Conservation (phyloP, 75 land plant genomes). For the Sequoia sempervirens region DNA sequence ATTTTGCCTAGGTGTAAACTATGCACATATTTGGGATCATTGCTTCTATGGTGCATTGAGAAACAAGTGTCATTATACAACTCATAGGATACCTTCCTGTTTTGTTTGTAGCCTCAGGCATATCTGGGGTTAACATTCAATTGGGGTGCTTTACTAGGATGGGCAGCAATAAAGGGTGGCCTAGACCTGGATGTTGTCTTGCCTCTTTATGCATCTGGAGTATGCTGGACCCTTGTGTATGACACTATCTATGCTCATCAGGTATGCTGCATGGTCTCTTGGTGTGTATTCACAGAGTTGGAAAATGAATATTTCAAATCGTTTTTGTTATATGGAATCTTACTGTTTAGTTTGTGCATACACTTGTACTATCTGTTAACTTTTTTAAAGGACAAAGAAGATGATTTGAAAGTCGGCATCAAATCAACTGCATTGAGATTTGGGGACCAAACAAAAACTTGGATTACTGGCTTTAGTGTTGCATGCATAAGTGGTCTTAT, state of each 20-base stretch:
- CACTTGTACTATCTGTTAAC: background rate
- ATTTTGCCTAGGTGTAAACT: background rate
- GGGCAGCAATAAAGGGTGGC: conserved; percentile 87
- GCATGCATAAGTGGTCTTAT: conserved; percentile 61
- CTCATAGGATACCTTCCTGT: background rate
- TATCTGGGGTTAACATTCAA: conserved; percentile 93
- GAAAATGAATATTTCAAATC: background rate
- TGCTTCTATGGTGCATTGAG: background rate
- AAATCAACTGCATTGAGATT: conserved; percentile 97
- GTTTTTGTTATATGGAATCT: background rate
- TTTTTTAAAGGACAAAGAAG: conserved; percentile 72
- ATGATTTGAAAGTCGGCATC: conserved; percentile 91
- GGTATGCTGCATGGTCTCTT: conserved; percentile 27
- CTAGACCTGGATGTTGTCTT: conserved; percentile 69
- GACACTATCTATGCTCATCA: conserved; percentile 99
- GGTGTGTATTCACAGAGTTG: background rate
- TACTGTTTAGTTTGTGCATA: background rate
- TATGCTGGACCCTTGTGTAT: conserved; percentile 97
- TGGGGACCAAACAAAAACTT: conserved; percentile 62
- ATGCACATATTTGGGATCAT: background rate
- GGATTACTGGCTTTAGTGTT: conserved; percentile 73
- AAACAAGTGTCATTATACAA: background rate
- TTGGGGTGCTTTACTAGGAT: conserved; percentile 97
- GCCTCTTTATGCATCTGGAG: conserved; percentile 81
- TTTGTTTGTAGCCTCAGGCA: conserved; percentile 83